These are phyloP conservation scores for Triticum aestivum DNA, from an alignment of 176 grass and related monocot species.

Conservation along the genomic window IWGSC_CS_RefSeq_v2.1 NC_057803.1:541275066-541275565, in stretches of 20 bases:
- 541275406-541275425: not conserved
- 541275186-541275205: slow-evolving; percentile 83
- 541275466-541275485: not conserved
- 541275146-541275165: slow-evolving; percentile 92
- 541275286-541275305: not conserved
- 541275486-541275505: not conserved
- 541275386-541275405: not conserved
- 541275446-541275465: not conserved
- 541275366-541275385: not conserved
- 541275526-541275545: not conserved
- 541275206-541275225: slow-evolving; percentile 77
- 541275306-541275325: not conserved
- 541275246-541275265: not conserved
- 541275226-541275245: not conserved
- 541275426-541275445: not conserved
- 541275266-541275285: not conserved
- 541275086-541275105: slow-evolving; percentile 45
- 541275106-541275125: slow-evolving; percentile 93
- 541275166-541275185: slow-evolving; percentile 98
- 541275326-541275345: not conserved
- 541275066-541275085: not conserved
- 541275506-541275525: not conserved
- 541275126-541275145: slow-evolving; percentile 91
- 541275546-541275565: not conserved
- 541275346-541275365: not conserved